Evolutionary conservation across 495 filamentous ascomycete species (phyloP), one percentile per base, ranked within the genome.

Genomic region (Penicillium malachiteum): DNA sequence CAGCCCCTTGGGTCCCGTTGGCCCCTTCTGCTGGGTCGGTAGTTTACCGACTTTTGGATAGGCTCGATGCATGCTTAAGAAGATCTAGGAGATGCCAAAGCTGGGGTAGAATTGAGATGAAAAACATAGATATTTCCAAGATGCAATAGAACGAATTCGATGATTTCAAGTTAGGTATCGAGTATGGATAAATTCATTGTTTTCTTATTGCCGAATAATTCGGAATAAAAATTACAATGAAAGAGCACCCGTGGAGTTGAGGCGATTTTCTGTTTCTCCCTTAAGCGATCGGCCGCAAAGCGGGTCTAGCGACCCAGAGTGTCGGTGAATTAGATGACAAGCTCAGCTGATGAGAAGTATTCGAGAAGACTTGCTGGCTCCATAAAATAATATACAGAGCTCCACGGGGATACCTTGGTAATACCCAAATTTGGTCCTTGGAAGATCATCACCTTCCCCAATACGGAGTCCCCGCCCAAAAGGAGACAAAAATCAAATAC

Each of bases 301-400:
- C 54, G 54, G 60, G 62, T 56, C 62, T 51, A 33, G 40, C 16
- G 16, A 54, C 51, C 56, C 59, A 55, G 50, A 68, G 50, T 68
- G 63, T 68, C 63, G 65, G 65, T 68, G 65, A 66, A 66, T 64
- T 66, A 5, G 53, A 35, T 62, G 58, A 56, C 56, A 58, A 57
- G 62, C 54, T 60, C 65, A 68, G 59, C 59, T 65, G 64, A 65
- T 57, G 47, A 53, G 52, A 47, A 35, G 50, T 50, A 45, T 67
- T 62, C 59, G 47, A 41, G 62, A 67, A 60, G 63, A 40, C 49
- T n/a, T 26, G 21, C 32, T 35, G 48, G 45, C 59, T 48, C 59
- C 50, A 58, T 26, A 55, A 57, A 61, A 48, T 40, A 39, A 40
- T 12, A 16, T 43, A 12, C 40, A 43, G n/a, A 11, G 31, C 21